Base-by-base conservation (phyloP, 2,329 filamentous ascomycete species). In the Phialophora verrucosa region DNA sequence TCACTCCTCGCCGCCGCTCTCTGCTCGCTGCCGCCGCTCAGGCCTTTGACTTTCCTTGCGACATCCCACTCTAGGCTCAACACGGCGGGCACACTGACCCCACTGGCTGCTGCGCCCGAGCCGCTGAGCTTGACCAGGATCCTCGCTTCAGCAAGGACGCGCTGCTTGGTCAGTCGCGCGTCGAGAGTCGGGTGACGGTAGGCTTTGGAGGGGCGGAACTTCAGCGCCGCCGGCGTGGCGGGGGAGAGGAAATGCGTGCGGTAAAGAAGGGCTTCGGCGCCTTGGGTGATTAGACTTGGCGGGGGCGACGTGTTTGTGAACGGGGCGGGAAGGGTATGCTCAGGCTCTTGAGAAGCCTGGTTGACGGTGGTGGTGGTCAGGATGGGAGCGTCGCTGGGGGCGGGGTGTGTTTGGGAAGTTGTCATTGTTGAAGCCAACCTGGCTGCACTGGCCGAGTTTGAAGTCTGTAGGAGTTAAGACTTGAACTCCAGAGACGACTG, bases 181-280 rank as follows among this genome's bases (percentile, higher is more conserved):
- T 99, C 95, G 75, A 99, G 92, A 23, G 86, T 87, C 4, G 93
- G 91, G 79, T 99, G 95, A 23, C 95, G 88, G 85, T 96, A 99
- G 29, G 91, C 87, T 81, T 99, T 99, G 29, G 88, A 84, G 0
- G 94, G 93, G 0, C 95, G 91, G 83, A 96, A 89, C 82, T 99
- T 99, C 69, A 98, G 87, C 0, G 94, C 92, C 76, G 89, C 91
- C 14, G 90, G 87, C 10, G 87, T 83, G 64, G 83, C 77, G 47
- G 91, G 85, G 1, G 85, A 77, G 62, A 97, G 88, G 80, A 92
- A 96, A 63, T 87, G 89, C 20, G 92, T 94, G 78, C 88, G 90
- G 87, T 96, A 98, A 76, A 99, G 87, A 71, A 94, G 92, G 67
- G 92, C 93, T 86, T 99, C 95, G 76, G 95, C 95, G 80, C 95